Evolutionary conservation across 2,329 filamentous ascomycete genomes (phyloP).

Genomic region (Juglanconis oblonga): DNA sequence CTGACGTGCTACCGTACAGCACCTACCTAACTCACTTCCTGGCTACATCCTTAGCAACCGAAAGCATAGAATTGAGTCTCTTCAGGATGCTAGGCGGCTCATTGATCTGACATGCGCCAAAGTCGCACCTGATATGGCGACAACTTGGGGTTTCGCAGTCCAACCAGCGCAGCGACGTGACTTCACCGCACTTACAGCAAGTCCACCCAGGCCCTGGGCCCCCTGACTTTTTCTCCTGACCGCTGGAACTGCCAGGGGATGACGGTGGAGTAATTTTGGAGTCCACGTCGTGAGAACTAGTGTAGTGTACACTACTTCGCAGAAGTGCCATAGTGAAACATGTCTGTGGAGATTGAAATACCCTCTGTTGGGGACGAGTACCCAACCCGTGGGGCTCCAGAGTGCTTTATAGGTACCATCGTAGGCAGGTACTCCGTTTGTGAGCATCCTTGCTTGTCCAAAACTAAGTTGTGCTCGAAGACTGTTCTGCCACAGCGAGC

Average conservation of each 20-base stretch:
- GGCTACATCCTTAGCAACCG: too few relatives aligned
- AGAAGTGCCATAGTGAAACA: too few relatives aligned
- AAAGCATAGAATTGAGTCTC: neutral
- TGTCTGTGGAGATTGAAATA: too few relatives aligned
- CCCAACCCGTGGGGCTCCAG: too few relatives aligned
- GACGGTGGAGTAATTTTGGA: neutral
- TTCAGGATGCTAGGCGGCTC: neutral
- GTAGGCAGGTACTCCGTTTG: too few relatives aligned
- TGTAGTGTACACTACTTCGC: neutral
- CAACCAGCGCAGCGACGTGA: conserved; percentile 1
- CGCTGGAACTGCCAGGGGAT: neutral
- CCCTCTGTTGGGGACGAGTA: too few relatives aligned
- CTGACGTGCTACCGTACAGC: too few relatives aligned
- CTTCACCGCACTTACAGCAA: conserved; percentile 5
- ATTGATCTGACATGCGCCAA: conserved; percentile 1
- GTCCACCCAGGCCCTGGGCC: conserved; percentile 1
- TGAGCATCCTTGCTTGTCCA: too few relatives aligned
- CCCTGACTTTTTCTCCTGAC: neutral
- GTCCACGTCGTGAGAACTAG: neutral
- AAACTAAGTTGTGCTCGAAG: too few relatives aligned
- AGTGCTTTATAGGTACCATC: too few relatives aligned
- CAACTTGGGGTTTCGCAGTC: conserved; percentile 9
- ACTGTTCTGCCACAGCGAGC: too few relatives aligned
- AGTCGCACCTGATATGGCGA: neutral
- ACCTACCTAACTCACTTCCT: too few relatives aligned